Evolutionary conservation across 768 basidiomycete species (phyloP).

Genomic region (Auricularia sp.): DNA sequence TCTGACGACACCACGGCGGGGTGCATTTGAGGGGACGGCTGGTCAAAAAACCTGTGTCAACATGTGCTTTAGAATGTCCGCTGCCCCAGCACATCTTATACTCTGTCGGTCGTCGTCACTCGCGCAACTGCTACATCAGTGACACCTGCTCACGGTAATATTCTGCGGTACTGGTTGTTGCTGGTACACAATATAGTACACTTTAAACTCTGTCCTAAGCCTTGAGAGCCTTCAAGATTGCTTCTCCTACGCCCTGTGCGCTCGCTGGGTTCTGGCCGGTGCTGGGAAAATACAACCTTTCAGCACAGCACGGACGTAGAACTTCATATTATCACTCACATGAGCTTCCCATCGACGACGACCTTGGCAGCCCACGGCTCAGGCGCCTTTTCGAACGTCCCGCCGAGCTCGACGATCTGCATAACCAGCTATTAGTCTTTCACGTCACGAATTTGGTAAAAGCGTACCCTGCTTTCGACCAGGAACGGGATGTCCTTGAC

Average conservation of each 20-base stretch:
- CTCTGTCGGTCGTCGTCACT: too few relatives aligned
- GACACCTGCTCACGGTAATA: too few relatives aligned
- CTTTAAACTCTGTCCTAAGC: neutral
- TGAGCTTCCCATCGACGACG: constrained; percentile 35
- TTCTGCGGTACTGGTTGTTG: too few relatives aligned
- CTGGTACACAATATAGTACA: too few relatives aligned
- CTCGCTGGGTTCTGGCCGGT: constrained; percentile 72
- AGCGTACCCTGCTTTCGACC: constrained; percentile 39
- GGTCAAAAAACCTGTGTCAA: too few relatives aligned
- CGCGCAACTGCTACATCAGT: too few relatives aligned
- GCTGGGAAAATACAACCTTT: neutral
- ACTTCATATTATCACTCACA: constrained; percentile 9
- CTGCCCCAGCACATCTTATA: too few relatives aligned
- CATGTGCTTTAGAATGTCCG: too few relatives aligned
- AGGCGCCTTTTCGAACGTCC: constrained; percentile 45
- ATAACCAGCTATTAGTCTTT: too few relatives aligned
- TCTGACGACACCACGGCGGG: too few relatives aligned
- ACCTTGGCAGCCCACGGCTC: constrained; percentile 36
- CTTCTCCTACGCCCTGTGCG: constrained; percentile 45
- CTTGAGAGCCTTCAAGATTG: constrained; percentile 40
- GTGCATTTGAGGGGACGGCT: too few relatives aligned
- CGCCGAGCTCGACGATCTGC: constrained; percentile 51
- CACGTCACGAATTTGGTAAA: too few relatives aligned
- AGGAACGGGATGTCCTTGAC: constrained; percentile 55
- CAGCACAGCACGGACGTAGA: neutral